These are phyloP conservation scores for Sporothrix variecibatus DNA, from an alignment of 2,329 filamentous ascomycete species.

Conservation along the genomic window DNA sequence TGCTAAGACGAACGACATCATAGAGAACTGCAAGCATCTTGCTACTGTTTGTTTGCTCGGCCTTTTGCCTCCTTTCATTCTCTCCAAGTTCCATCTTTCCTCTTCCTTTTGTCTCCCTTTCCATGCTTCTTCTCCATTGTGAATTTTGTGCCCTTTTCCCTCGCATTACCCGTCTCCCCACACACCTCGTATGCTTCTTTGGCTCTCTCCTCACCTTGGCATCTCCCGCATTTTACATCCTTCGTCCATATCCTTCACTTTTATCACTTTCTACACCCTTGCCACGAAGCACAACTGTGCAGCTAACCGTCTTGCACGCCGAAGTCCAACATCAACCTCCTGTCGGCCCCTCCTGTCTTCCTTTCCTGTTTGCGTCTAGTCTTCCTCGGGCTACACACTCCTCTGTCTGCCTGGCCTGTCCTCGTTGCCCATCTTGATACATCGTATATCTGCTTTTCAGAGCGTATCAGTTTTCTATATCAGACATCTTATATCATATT, in stretches of 20 bases:
- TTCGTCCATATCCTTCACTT: not conserved
- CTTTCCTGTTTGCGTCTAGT: not conserved
- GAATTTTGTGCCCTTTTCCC: not conserved
- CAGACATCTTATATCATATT: constrained; percentile 1
- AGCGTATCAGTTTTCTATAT: not conserved
- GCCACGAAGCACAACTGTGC: not conserved
- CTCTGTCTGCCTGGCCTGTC: not conserved
- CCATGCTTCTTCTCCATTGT: too few species aligned
- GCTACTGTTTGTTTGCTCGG: not conserved
- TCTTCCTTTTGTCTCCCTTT: not conserved
- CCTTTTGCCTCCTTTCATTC: not conserved
- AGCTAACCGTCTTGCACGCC: not conserved
- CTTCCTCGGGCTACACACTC: not conserved
- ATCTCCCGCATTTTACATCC: not conserved
- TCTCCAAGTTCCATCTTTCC: not conserved
- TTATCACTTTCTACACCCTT: not conserved
- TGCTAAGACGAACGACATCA: not conserved
- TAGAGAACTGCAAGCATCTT: not conserved
- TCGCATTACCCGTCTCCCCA: not conserved
- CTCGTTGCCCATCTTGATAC: not conserved
- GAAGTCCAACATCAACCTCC: not conserved
- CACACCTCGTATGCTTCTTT: not conserved
- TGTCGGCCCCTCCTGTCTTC: not conserved
- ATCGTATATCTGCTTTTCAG: not conserved
- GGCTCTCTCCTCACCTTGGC: not conserved